These are phyloP conservation scores for Paecilomyces formosus DNA, from an alignment of 2,329 filamentous ascomycete genomes.

Conservation along the genomic window DNA sequence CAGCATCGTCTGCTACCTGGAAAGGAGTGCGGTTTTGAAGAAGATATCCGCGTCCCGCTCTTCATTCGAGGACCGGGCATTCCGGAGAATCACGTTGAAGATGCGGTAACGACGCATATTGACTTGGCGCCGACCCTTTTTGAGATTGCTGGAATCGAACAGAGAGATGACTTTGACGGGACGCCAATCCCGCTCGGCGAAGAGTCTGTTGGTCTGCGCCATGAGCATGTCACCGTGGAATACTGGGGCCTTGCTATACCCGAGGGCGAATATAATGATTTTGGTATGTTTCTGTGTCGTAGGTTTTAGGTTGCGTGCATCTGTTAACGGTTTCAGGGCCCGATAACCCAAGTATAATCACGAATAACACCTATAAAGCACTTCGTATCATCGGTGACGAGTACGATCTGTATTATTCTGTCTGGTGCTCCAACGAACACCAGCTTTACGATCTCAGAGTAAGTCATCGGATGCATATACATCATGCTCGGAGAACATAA, in stretches of 20 bases:
- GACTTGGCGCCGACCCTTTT: conserved; percentile 58
- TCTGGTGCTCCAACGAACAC: conserved; percentile 35
- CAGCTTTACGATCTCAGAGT: conserved; percentile 33
- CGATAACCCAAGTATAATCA: conserved; percentile 9
- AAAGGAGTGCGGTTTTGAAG: conserved; percentile 52
- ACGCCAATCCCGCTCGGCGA: conserved; percentile 40
- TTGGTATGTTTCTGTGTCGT: conserved; percentile 14
- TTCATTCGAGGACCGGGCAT: conserved; percentile 54
- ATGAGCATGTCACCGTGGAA: conserved; percentile 54
- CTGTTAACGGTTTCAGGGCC: conserved; percentile 7
- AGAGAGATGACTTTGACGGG: conserved; percentile 50
- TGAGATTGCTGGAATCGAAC: conserved; percentile 29
- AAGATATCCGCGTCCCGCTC: conserved; percentile 54
- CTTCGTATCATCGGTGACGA: conserved; percentile 25
- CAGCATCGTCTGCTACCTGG: conserved; percentile 53
- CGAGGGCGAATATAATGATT: conserved; percentile 21
- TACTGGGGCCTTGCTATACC: conserved; percentile 42
- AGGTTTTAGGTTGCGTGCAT: neutral
- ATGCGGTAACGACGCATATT: conserved; percentile 54
- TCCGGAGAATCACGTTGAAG: conserved; percentile 30
- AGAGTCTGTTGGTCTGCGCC: conserved; percentile 18
- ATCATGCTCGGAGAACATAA: neutral
- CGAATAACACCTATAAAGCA: conserved; percentile 35
- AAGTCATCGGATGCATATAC: conserved; percentile 2
- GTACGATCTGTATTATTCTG: conserved; percentile 34